Conservation (phyloP, 176 grass and related monocot genomes). For the Hordeum marinum region DNA sequence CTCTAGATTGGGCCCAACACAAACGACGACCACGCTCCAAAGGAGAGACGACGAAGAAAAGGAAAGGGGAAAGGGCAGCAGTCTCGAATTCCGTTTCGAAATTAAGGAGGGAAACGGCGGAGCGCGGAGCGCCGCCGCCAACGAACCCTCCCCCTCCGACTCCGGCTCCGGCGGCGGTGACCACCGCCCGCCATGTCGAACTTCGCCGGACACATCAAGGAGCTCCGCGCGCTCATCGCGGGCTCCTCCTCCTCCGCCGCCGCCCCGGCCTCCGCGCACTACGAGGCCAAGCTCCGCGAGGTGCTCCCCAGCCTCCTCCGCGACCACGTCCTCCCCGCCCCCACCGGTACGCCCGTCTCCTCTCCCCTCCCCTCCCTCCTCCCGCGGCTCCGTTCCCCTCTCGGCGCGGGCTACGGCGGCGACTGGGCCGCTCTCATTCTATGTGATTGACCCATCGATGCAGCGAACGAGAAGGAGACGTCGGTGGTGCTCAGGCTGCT, state of each 20-base stretch:
- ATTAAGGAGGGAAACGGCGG: slow-evolving; percentile 7
- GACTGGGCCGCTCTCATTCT: not conserved
- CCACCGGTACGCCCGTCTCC: slow-evolving; percentile 29
- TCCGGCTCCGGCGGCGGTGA: not conserved
- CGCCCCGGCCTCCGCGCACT: slow-evolving; percentile 30
- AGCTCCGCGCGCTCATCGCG: slow-evolving; percentile 70
- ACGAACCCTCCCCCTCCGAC: not conserved
- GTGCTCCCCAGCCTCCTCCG: slow-evolving; percentile 86
- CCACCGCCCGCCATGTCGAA: slow-evolving; percentile 38
- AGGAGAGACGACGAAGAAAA: no score
- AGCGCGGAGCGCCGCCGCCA: not conserved
- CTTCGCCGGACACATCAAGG: slow-evolving; percentile 57
- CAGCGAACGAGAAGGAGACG: slow-evolving; percentile 66
- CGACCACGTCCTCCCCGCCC: slow-evolving; percentile 58
- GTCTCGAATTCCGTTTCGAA: not conserved
- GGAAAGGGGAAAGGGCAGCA: not conserved
- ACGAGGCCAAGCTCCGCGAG: slow-evolving; percentile 73
- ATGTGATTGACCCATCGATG: not conserved
- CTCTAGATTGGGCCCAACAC: no score
- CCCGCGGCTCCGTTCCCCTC: no score
- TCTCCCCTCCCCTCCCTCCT: not conserved
- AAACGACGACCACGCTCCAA: no score
- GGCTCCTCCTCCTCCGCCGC: slow-evolving; percentile 31
- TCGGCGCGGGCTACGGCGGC: no score
- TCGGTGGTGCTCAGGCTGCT: slow-evolving; percentile 77